These are phyloP conservation scores for Hydrangea macrophylla DNA, from an alignment of 148 eudicot genomes.

Conservation along the genomic window DNA sequence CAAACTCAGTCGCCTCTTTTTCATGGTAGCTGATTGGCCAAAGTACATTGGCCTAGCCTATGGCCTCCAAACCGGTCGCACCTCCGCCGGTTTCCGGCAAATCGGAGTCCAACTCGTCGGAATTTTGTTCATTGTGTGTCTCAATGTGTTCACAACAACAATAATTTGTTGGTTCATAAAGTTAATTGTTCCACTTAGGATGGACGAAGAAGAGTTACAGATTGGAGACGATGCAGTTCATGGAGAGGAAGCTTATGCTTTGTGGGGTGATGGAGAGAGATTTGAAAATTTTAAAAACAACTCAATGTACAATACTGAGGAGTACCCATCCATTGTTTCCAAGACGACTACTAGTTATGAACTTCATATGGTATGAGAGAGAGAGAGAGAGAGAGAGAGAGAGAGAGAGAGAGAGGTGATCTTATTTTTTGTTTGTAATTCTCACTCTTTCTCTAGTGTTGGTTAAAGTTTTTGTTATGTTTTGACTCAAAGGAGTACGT, in stretches of 20 bases:
- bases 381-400: too few relatives aligned
- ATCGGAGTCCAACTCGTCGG: constrained; percentile 13
- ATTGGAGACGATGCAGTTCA: constrained; percentile 15
- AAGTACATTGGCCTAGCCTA: constrained; percentile 21
- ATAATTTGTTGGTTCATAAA: constrained; percentile 17
- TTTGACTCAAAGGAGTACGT: too few relatives aligned
- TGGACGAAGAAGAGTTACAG: constrained; percentile 13
- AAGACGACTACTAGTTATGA: neutral
- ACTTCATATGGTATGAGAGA: neutral
- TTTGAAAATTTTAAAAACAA: constrained; percentile 5
- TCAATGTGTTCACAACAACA: constrained; percentile 11
- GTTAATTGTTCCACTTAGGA: constrained; percentile 19
- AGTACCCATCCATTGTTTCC: constrained; percentile 5
- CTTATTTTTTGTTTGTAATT: too few relatives aligned
- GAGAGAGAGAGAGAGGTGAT: too few relatives aligned
- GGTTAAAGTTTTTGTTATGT: too few relatives aligned
- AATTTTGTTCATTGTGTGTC: constrained; percentile 8
- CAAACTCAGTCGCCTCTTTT: constrained; percentile 17
- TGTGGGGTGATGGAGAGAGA: neutral
- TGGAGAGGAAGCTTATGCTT: constrained; percentile 17
- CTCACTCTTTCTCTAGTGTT: too few relatives aligned
- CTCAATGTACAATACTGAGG: constrained; percentile 14
- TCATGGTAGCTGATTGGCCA: constrained; percentile 3
- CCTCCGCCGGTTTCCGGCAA: constrained; percentile 14
- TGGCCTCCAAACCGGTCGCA: constrained; percentile 17